Base-by-base conservation (phyloP, 108 stramenopile species). In the Hondaea fermentalgiana region DNA sequence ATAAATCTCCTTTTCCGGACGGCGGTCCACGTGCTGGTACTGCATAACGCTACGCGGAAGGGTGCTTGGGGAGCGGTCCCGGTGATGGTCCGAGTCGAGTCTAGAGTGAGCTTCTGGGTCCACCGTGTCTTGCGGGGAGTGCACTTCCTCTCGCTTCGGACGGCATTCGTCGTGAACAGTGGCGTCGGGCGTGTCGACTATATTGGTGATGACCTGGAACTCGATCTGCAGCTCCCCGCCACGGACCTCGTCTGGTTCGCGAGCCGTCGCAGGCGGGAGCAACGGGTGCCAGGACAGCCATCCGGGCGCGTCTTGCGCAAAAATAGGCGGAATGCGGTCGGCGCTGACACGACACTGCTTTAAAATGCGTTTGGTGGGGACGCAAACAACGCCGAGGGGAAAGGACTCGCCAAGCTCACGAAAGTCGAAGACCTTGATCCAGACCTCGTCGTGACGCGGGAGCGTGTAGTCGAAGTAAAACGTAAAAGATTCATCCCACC, bases 401-500 rank as follows among this genome's bases (percentile, higher is more conserved):
- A 83, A 53, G 6, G 76, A 83, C 76, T 83, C 76, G n/a, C 76
- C 76, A 35, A 83, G 17, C 28, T 83, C 76, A 2, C 76, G 45
- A 83, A 83, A 83, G 76, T 83, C 76, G 23, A 53, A 83, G 76
- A 83, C 76, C 76, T 83, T 83, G 76, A 83, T 53, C 76, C 76
- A 83, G 25, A 83, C 45, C 76, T 83, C 76, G 49, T 83, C 51
- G 51, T 83, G 76, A 17, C 51, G 76, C 51, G 45, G n/a, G 10
- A 83, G 51, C 23, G 45, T 83, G 25, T 83, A 53, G 76, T 83
- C 76, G 23, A 83, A 83, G 23, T 53, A 47, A 23, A 83, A 83
- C 0, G 45, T 53, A 3, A 83, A 83, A 4, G 45, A 25, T 23
- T 83, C 76, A 3, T 83, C 76, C 76, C 76, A 83, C 28, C 10